Evolutionary conservation across 2,329 filamentous ascomycete species (phyloP), one percentile per base, ranked within the genome.

Genomic region (Epicoccum sorghinum): DNA sequence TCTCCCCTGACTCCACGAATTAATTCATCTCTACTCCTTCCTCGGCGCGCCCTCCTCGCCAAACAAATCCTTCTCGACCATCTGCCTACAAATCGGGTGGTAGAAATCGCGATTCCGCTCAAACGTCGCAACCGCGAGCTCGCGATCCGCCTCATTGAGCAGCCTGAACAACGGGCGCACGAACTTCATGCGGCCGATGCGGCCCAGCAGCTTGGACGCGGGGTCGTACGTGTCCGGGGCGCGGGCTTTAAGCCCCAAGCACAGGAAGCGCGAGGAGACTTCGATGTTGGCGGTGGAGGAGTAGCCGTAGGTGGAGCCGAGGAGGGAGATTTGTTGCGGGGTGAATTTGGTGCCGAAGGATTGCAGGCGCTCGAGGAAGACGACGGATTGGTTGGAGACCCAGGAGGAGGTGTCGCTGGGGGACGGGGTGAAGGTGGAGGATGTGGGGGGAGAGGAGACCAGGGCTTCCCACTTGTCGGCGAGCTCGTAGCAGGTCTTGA

Each of bases 101-200:
- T 98, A 99, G 71, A 98, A 98, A 59, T 92, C 88, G 76, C 84
- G 89, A 73, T 96, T 89, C 82, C 89, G 89, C 77, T 89, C 84
- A 76, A 96, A 97, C 0, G 93, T 96, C 72, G 86, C 80, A 47
- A 93, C 76, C 0, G 95, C 93, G 67, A 96, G 76, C 24, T 86
- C 79, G 41, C 85, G 80, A 76, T 97, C 88, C 35, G 90, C 85
- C 72, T 87, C 86, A 68, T 89, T 88, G 62, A 99, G 78, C 44
- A 85, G 83, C 57, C 89, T 83, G 78, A 89, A 97, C 69, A 98
- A 77, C 22, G 93, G 91, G 42, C 93, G 82, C 55, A 98, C 93
- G 75, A 93, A 98, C 83, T 98, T 98, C 95, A 99, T 98, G 52
- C 95, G 82, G 10, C 95, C 95, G 23, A 97, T 92, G 47, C 83